phyloP scores from a whole-genome alignment of 1,139 yeast species.

The Geotrichum phurueaensis region DNA sequence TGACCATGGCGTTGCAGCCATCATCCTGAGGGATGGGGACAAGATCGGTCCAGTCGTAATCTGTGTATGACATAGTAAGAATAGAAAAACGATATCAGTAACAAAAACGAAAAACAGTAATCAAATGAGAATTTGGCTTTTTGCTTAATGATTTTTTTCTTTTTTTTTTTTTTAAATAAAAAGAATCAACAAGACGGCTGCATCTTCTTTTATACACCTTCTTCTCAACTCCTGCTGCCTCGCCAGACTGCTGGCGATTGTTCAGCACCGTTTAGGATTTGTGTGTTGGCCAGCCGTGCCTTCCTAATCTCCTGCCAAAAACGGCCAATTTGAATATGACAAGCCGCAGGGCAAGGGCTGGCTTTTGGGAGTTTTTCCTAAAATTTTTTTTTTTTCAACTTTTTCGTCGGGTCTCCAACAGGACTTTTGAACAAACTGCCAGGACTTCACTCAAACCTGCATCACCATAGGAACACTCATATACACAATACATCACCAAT shows the following conservation, averaged over 20 bases:
- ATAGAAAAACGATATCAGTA: not conserved
- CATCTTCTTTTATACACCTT: not conserved
- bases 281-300: not conserved
- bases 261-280: not conserved
- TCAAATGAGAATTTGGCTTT: no score
- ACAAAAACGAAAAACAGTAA: no score
- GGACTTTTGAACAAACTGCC: not conserved
- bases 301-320: no score
- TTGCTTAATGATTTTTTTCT: no score
- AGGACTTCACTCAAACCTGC: no score
- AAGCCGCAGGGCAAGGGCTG: slow-evolving; percentile 11
- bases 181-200: no score
- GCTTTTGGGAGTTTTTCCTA: not conserved
- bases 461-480: not conserved
- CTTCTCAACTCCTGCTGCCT: not conserved
- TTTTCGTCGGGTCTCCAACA: not conserved
- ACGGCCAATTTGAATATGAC: not conserved
- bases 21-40: slow-evolving; percentile 36
- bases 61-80: slow-evolving; percentile 1
- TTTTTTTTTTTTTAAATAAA: no score
- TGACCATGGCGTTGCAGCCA: slow-evolving; percentile 50
- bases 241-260: not conserved
- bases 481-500: not conserved
- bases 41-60: slow-evolving; percentile 34
- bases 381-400: not conserved